Base-by-base conservation (phyloP, 176 grass and related monocot genomes). In the Oryza longistaminata region DNA sequence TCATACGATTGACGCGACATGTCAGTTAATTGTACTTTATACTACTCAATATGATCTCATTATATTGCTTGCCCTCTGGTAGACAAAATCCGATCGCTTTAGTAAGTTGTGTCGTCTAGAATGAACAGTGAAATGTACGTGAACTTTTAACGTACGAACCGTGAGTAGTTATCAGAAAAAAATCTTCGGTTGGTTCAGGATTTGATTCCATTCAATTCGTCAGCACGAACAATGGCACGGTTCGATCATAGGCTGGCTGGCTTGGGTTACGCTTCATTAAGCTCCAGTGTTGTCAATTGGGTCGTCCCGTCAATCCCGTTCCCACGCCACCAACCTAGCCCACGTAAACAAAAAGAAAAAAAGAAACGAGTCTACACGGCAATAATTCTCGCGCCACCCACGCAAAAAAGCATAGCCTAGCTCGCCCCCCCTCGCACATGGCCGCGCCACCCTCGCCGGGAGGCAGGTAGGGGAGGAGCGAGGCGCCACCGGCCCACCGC, bases 371-470 rank as follows among this genome's bases (percentile, higher is more conserved):
- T 53, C 69, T 74, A 79, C 25, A 61, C 73, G 17, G 27, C 83
- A 90, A 90, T 90, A 9, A 90, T 90, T 82, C 73, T 19, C 21
- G 62, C 78, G 62, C 21, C 83, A 72, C 88, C 66, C 45, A 70
- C 34, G 88, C 40, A n/a, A 66, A 26, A 87, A 76, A 40, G 70
- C 61, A 55, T 15, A 49, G 3, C 46, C 71, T 10, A 26, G 5
- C 33, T 6, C 10, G 0, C 27, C 34, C 34, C 13, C 25, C 16
- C 25, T 6, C 9, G 83, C 78, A 90, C 78, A 86, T 90, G 88
- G 79, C 35, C 67, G n/a, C 83, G 72, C 70, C 24, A 9, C 83
- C 44, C 25, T 68, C 45, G 60, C 15, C 79, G 79, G 79, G 70
- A 40, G 64, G 39, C 88, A 70, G 13, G 25, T 42, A 33, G n/a